Evolutionary conservation across 805 yeast genomes (phyloP), one percentile per base, ranked within the genome.

Genomic region (Ogataea ramenticola): DNA sequence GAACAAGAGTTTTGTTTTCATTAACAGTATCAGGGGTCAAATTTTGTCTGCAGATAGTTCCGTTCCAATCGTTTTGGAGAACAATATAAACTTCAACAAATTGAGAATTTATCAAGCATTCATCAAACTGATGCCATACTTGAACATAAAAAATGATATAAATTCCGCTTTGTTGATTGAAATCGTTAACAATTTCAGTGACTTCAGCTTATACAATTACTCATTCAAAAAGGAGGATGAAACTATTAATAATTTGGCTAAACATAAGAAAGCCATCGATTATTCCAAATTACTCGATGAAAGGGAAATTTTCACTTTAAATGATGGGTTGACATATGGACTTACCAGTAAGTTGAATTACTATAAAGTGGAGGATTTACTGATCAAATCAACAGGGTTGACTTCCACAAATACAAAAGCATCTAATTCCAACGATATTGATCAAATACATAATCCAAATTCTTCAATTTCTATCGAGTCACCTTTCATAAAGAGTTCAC

Each of bases 241-340:
- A 21, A 46, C 36, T 12, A 40, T 40, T 14, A 45, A 40, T 9
- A 47, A 48, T 14, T 35, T 37, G 3, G 49, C 49, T 14, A 29
- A 29, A 19, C 22, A 29, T 11, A 52, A 47, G 16, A 46, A 37
- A 31, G 43, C 39, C 2, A 17, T 35, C 8, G 31, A 31, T 4
- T 35, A 29, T 5, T 8, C 9, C 12, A 3, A 4, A 59, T 50
- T 36, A 50, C 17, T 51, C 33, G 39, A 62, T 47, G 55, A 50
- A 20, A 47, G 50, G 37, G 56, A 62, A 6, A 49, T 69, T 8
- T 67, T 69, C 60, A 59, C 57, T 22, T 48, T 55, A 11, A 57
- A 60, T 16, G 76, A 71, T 45, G 71, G 69, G 30, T 43, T 58
- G 39, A 64, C 67, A 8, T 70, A 52, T 53, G 77, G 77, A 4